Percentiles rank a stretch among this genome's conserved stretches.
Conservation (phyloP, 352 stramenopile genomes). For the Pythium monospermum region DNA sequence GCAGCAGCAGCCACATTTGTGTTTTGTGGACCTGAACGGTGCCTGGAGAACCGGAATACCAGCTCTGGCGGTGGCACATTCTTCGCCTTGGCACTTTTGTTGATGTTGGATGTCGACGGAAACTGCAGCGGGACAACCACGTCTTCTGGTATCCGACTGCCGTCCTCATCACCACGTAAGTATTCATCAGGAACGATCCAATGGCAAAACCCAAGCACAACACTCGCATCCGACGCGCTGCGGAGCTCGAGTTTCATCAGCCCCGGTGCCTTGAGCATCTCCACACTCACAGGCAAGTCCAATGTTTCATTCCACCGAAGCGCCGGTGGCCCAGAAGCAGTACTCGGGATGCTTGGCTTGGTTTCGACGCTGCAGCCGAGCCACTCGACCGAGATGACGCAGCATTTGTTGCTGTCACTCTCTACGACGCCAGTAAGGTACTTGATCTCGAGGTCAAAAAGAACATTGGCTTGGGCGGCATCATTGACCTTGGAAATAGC, state of each 20-base stretch:
- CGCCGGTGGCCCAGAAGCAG: neutral
- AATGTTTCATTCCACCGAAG: constrained; percentile 18
- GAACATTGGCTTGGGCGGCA: neutral
- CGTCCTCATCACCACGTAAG: neutral
- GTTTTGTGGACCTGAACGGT: too few relatives aligned
- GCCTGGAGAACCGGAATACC: constrained; percentile 1
- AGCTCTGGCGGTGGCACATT: neutral
- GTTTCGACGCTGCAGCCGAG: constrained; percentile 24
- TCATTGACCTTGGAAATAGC: neutral
- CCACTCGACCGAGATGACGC: constrained; percentile 12
- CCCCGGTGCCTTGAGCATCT: neutral
- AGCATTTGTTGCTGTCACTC: neutral
- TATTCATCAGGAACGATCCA: constrained; percentile 27
- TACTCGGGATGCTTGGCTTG: constrained; percentile 15
- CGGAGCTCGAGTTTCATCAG: constrained; percentile 24
- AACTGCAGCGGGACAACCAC: constrained; percentile 11
- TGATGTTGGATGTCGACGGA: neutral
- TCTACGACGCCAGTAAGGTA: neutral
- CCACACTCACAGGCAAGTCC: constrained; percentile 4
- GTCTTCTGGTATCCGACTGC: too few relatives aligned
- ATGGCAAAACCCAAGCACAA: constrained; percentile 23
- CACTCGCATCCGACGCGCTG: constrained; percentile 12
- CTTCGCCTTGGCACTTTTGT: constrained; percentile 8
- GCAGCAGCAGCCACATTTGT: too few relatives aligned
- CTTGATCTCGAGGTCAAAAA: constrained; percentile 11